These are phyloP conservation scores for Phytophthora fragariae DNA, from an alignment of 352 stramenopile species.

Conservation along the genomic window DNA sequence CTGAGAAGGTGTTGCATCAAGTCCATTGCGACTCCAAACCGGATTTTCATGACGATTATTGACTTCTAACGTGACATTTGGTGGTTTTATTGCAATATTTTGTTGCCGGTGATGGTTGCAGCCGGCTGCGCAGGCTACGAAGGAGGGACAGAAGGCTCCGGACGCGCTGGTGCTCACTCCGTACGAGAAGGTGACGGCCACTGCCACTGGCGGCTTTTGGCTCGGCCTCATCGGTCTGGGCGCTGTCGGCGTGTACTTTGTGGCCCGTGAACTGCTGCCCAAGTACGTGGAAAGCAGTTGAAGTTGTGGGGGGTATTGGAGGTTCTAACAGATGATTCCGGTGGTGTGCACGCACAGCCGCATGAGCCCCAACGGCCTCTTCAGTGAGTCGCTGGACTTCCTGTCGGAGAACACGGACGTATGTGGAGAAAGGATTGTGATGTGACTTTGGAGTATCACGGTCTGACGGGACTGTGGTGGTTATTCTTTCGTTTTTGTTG, in stretches of 20 bases:
- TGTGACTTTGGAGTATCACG: not conserved
- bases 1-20: constrained; percentile 60
- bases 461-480: not conserved
- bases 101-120: constrained; percentile 12
- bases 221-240: constrained; percentile 86
- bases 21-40: no score
- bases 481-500: no score
- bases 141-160: constrained; percentile 61
- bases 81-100: constrained; percentile 5
- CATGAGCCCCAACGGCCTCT: constrained; percentile 88
- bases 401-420: constrained; percentile 78
- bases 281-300: constrained; percentile 58
- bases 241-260: constrained; percentile 92
- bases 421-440: constrained; percentile 16
- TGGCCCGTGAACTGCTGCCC: constrained; percentile 91
- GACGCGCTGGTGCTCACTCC: constrained; percentile 92
- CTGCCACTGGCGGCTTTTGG: constrained; percentile 90
- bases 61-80: not conserved
- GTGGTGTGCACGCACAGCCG: constrained; percentile 45
- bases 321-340: constrained; percentile 16
- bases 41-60: constrained; percentile 14
- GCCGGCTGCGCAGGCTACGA: constrained; percentile 42
- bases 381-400: constrained; percentile 78
- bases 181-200: constrained; percentile 94
- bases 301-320: not conserved